phyloP scores from a whole-genome alignment of 768 basidiomycete genomes.

The Boletus sp. region DNA sequence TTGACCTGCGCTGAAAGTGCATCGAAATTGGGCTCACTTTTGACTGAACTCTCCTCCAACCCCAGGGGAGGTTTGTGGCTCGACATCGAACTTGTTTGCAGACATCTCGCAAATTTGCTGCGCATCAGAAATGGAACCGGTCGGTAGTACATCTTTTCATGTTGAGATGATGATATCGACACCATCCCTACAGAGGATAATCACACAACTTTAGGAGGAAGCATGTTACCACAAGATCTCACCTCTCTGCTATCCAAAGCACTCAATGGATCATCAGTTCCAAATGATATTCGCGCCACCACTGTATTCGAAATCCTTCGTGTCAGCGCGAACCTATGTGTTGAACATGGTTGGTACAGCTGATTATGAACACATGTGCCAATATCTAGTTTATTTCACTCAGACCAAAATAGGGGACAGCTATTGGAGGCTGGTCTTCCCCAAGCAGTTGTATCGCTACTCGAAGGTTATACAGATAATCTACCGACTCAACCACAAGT shows the following conservation, averaged over 20 bases:
- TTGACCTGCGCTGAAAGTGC: slow-evolving; percentile 29
- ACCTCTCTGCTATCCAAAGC: slow-evolving; percentile 58
- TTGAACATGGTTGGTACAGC: slow-evolving; percentile 66
- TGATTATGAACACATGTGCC: not conserved
- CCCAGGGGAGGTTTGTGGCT: slow-evolving; percentile 43
- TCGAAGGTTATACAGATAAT: slow-evolving; percentile 59
- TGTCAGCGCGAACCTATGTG: slow-evolving; percentile 79
- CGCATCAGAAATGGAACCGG: slow-evolving; percentile 55
- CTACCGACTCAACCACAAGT: slow-evolving; percentile 39
- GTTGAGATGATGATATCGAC: slow-evolving; percentile 12
- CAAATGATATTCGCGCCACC: slow-evolving; percentile 44
- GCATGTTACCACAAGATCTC: slow-evolving; percentile 62
- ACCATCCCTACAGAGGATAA: slow-evolving; percentile 53
- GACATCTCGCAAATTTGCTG: slow-evolving; percentile 60
- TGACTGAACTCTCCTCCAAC: slow-evolving; percentile 33
- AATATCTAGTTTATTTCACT: slow-evolving; percentile 2
- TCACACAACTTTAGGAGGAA: slow-evolving; percentile 66
- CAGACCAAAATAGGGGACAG: slow-evolving; percentile 73
- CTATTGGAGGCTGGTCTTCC: slow-evolving; percentile 72
- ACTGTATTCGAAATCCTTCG: slow-evolving; percentile 69
- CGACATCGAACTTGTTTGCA: slow-evolving; percentile 50
- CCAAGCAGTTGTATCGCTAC: slow-evolving; percentile 60
- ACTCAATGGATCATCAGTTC: slow-evolving; percentile 47
- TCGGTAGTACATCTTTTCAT: slow-evolving; percentile 24
- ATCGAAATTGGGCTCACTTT: slow-evolving; percentile 33